Evolutionary conservation across 2,329 filamentous ascomycete genomes (phyloP).

Genomic region (Acarospora socialis): DNA sequence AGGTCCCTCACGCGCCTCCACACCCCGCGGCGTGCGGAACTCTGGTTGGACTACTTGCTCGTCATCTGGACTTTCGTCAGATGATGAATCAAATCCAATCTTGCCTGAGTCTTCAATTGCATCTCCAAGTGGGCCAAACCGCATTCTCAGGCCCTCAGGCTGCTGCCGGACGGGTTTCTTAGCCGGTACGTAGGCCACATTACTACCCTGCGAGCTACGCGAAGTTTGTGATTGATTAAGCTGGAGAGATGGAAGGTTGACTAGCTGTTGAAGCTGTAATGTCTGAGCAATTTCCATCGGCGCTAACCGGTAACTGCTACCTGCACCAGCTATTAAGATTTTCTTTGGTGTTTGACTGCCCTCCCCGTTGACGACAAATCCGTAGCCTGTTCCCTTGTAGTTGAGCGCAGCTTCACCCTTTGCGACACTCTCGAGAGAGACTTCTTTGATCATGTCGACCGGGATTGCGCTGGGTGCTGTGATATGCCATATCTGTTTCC

Average conservation of each 20-base stretch:
- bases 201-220: background rate
- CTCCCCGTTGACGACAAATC: slow-evolving; percentile 16
- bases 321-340: slow-evolving; percentile 7
- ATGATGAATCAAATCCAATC: background rate
- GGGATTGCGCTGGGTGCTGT: slow-evolving; percentile 31
- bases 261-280: slow-evolving; percentile 11
- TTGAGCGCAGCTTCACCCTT: slow-evolving; percentile 28
- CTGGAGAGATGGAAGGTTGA: slow-evolving; percentile 5
- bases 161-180: slow-evolving; percentile 9
- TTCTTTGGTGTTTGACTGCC: background rate
- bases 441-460: slow-evolving; percentile 29
- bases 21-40: no score
- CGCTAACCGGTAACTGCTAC: slow-evolving; percentile 5
- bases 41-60: no score
- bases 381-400: slow-evolving; percentile 29
- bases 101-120: background rate
- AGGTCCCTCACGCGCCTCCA: no score
- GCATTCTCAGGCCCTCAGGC: slow-evolving; percentile 11
- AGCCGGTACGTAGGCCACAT: background rate
- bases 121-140: slow-evolving; percentile 11
- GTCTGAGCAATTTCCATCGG: slow-evolving; percentile 3
- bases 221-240: no score
- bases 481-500: slow-evolving; percentile 36
- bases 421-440: slow-evolving; percentile 27
- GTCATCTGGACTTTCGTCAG: slow-evolving; percentile 1